Evolutionary conservation across 176 grass and related monocot species (phyloP).

Genomic region (Phragmites australis): DNA sequence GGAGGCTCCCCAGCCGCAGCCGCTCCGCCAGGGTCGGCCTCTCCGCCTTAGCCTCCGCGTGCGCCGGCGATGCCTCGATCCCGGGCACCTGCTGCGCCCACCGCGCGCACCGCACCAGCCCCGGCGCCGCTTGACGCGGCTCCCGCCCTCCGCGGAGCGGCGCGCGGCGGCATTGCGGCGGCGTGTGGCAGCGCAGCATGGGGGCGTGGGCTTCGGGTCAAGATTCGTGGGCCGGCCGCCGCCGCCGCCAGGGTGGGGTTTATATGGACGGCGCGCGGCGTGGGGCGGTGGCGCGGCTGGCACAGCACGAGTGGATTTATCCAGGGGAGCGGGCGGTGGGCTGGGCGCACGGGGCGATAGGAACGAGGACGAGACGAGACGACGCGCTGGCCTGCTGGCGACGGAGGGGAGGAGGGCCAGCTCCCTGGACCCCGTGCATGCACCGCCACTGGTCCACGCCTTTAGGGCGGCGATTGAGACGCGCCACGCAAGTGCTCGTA

Average conservation of each 20-base stretch:
- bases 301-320: neutral
- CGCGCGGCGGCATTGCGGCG: constrained; percentile 49
- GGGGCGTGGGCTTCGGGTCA: neutral
- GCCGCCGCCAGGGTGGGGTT: constrained; percentile 30
- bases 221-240: constrained; percentile 5
- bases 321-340: constrained; percentile 14
- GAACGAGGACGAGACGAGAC: constrained; percentile 41
- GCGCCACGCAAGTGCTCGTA: no score
- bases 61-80: constrained; percentile 32
- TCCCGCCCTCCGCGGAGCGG: constrained; percentile 13
- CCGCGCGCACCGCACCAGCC: constrained; percentile 30
- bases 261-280: neutral
- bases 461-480: neutral
- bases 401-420: neutral
- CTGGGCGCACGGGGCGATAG: constrained; percentile 43
- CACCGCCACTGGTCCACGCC: neutral
- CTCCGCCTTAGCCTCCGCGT: neutral
- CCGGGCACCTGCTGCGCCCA: constrained; percentile 16
- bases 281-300: neutral
- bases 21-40: constrained; percentile 62
- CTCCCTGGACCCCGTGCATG: constrained; percentile 6
- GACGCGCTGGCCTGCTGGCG: neutral
- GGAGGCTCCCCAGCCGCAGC: constrained; percentile 77
- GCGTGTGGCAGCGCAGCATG: constrained; percentile 62
- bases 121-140: neutral